Percentiles rank a stretch among this genome's conserved stretches.
Evolutionary conservation across 768 basidiomycete species (phyloP).

Genomic region (Pholiota conissans): DNA sequence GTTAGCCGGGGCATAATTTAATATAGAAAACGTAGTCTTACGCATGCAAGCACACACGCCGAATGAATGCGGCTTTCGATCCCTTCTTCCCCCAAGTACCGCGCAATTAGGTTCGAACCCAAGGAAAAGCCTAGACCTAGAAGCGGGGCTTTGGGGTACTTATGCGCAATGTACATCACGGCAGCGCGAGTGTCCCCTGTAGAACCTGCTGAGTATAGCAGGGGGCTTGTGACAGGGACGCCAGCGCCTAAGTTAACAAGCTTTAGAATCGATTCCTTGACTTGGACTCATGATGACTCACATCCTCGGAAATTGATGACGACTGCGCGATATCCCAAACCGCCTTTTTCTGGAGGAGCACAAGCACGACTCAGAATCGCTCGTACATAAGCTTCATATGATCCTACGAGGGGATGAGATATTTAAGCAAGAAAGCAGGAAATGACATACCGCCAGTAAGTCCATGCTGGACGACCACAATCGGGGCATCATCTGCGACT

Average conservation of each 20-base stretch:
- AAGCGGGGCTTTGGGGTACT: conserved; percentile 79
- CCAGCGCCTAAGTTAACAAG: conserved; percentile 63
- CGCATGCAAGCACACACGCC: conserved; percentile 73
- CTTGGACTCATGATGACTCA: conserved; percentile 34
- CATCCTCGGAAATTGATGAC: conserved; percentile 95
- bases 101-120: conserved; percentile 87
- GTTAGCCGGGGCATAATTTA: neutral
- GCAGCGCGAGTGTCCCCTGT: conserved; percentile 89
- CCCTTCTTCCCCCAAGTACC: conserved; percentile 88
- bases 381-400: conserved; percentile 88
- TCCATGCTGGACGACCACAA: conserved; percentile 60
- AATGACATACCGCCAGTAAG: conserved; percentile 44
- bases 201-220: conserved; percentile 85
- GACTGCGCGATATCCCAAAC: conserved; percentile 85
- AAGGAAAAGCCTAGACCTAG: conserved; percentile 94
- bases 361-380: conserved; percentile 77
- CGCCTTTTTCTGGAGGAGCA: conserved; percentile 68
- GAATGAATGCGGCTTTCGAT: conserved; percentile 57
- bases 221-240: conserved; percentile 76
- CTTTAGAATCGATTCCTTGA: conserved; percentile 15
- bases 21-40: conserved; percentile 36
- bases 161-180: conserved; percentile 68
- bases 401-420: conserved; percentile 48
- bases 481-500: conserved; percentile 43
- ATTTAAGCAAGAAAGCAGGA: conserved; percentile 2